phyloP scores from a whole-genome alignment of 176 grass and related monocot genomes.

The Aegilops bicornis region DNA sequence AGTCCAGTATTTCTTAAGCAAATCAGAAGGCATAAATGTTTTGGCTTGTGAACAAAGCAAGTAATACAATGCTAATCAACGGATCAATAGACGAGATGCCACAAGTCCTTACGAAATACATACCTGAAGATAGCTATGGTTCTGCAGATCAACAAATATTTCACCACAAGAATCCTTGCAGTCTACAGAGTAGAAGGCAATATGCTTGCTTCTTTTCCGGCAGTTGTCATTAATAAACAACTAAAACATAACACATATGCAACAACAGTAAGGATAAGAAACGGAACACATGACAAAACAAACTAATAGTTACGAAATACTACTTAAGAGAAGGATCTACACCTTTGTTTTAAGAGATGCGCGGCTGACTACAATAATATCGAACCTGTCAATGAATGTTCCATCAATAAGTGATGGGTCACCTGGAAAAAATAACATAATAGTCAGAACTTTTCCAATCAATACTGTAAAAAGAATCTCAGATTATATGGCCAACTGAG shows the following conservation, averaged over 20 bases:
- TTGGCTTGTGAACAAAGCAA: background rate
- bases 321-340: slow-evolving; percentile 28
- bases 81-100: background rate
- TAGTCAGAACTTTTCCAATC: background rate
- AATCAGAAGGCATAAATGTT: background rate
- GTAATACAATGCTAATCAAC: background rate
- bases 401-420: slow-evolving; percentile 67
- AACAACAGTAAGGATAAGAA: slow-evolving; percentile 15
- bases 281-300: background rate
- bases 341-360: slow-evolving; percentile 79
- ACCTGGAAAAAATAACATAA: slow-evolving; percentile 58
- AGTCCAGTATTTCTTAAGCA: background rate
- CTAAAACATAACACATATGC: slow-evolving; percentile 39
- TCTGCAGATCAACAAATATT: slow-evolving; percentile 94
- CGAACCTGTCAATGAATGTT: slow-evolving; percentile 84
- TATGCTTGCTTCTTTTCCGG: slow-evolving; percentile 73
- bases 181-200: slow-evolving; percentile 86
- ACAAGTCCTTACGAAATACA: background rate
- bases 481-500: background rate
- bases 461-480: background rate
- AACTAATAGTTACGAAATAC: background rate
- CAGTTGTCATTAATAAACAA: slow-evolving; percentile 72
- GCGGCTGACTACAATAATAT: slow-evolving; percentile 77
- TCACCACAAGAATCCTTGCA: slow-evolving; percentile 94
- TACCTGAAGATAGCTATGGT: slow-evolving; percentile 82